Conservation (phyloP, 805 yeast species). For the Saturnispora bothae region DNA sequence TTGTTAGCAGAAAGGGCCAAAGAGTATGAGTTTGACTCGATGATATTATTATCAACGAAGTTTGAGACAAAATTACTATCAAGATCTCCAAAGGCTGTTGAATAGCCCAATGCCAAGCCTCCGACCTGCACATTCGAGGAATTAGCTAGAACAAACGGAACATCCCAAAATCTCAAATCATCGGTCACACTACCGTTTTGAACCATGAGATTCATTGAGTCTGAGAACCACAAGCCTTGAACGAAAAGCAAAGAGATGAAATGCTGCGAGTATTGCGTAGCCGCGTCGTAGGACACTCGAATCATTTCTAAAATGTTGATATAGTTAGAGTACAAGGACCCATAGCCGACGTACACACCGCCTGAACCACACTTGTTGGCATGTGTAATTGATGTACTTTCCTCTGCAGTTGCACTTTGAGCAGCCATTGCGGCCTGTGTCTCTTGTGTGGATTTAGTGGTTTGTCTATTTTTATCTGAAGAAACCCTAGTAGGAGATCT, state of each 20-base stretch:
- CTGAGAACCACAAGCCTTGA: slow-evolving; percentile 20
- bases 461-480: not conserved
- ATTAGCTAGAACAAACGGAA: slow-evolving; percentile 30
- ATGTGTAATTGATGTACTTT: not conserved
- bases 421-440: not conserved
- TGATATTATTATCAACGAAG: slow-evolving; percentile 22
- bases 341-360: slow-evolving; percentile 19
- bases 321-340: slow-evolving; percentile 12
- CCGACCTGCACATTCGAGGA: slow-evolving; percentile 31
- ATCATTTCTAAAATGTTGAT: slow-evolving; percentile 10
- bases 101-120: slow-evolving; percentile 34
- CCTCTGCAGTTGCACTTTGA: not conserved
- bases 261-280: slow-evolving; percentile 10
- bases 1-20: slow-evolving; percentile 27
- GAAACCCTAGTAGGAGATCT: too few species aligned
- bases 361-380: slow-evolving; percentile 17
- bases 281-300: slow-evolving; percentile 10
- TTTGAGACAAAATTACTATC: slow-evolving; percentile 26
- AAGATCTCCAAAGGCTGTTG: slow-evolving; percentile 13
- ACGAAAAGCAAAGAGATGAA: slow-evolving; percentile 18
- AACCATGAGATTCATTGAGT: slow-evolving; percentile 15
- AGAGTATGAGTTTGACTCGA: slow-evolving; percentile 35
- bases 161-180: slow-evolving; percentile 15
- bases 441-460: too few species aligned
- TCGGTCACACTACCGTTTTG: slow-evolving; percentile 1